These are phyloP conservation scores for Cryptococcus depauperatus DNA, from an alignment of 1,284 basidiomycete genomes.

Conservation along the genomic window DNA sequence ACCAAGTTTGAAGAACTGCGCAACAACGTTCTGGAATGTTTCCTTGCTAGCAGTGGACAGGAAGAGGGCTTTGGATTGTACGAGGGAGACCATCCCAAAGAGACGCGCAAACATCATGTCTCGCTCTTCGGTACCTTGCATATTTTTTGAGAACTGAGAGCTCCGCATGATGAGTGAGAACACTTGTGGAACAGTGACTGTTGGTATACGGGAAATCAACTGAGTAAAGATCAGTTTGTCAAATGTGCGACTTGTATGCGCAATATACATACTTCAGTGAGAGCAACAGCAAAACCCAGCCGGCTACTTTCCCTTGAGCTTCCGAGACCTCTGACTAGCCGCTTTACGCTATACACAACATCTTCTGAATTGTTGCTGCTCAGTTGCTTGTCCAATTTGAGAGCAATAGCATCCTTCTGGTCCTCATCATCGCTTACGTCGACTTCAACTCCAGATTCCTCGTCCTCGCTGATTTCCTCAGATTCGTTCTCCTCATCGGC, in stretches of 20 bases:
- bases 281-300: slow-evolving; percentile 87
- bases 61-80: slow-evolving; percentile 71
- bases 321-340: slow-evolving; percentile 76
- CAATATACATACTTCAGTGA: slow-evolving; percentile 69
- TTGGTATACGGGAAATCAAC: slow-evolving; percentile 72
- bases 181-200: slow-evolving; percentile 68
- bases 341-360: slow-evolving; percentile 76
- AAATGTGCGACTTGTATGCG: background rate
- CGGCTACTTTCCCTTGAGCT: slow-evolving; percentile 88
- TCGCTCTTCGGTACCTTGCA: slow-evolving; percentile 83
- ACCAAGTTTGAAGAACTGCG: slow-evolving; percentile 61
- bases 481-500: slow-evolving; percentile 47
- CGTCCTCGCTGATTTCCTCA: slow-evolving; percentile 51
- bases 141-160: slow-evolving; percentile 60
- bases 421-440: slow-evolving; percentile 48
- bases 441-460: slow-evolving; percentile 44
- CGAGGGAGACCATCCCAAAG: slow-evolving; percentile 75
- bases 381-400: slow-evolving; percentile 40
- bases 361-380: slow-evolving; percentile 69
- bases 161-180: slow-evolving; percentile 62
- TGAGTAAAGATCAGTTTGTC: slow-evolving; percentile 37
- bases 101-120: slow-evolving; percentile 86
- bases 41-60: slow-evolving; percentile 53
- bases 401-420: slow-evolving; percentile 46
- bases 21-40: slow-evolving; percentile 59